Conservation (phyloP, 495 filamentous ascomycete genomes). For the Aspergillus haitiensis region DNA sequence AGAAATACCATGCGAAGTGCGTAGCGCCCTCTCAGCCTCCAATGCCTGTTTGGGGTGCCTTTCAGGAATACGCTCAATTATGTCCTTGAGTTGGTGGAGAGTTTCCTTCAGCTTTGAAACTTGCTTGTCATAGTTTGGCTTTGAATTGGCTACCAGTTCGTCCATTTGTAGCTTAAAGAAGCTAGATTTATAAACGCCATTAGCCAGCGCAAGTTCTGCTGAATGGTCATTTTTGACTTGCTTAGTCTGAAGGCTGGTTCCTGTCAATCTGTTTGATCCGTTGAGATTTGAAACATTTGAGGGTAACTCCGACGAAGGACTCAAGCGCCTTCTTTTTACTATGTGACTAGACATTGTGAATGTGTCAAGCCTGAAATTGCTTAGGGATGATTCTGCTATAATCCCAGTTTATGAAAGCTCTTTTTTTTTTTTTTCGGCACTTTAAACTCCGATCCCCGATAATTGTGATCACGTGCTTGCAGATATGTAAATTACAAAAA, state of each 20-base stretch:
- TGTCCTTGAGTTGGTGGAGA: conserved; percentile 67
- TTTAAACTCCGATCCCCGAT: conserved; percentile 20
- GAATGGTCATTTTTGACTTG: conserved; percentile 33
- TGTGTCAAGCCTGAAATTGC: neutral
- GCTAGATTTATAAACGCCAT: conserved; percentile 62
- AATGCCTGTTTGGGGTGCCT: conserved; percentile 55
- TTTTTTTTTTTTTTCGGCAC: conserved; percentile 13
- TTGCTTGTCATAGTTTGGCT: conserved; percentile 65
- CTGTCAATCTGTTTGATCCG: conserved; percentile 5
- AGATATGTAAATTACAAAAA: neutral
- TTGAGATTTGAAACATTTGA: conserved; percentile 7
- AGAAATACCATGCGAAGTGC: conserved; percentile 60
- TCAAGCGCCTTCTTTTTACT: conserved; percentile 42
- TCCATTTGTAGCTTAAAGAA: conserved; percentile 87
- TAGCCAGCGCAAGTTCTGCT: conserved; percentile 45
- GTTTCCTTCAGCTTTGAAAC: conserved; percentile 64
- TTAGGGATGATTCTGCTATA: neutral
- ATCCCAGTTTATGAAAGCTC: neutral
- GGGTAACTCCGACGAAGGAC: conserved; percentile 31
- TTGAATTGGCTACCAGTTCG: conserved; percentile 71
- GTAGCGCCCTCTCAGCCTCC: conserved; percentile 67
- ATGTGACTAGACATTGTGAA: conserved; percentile 36
- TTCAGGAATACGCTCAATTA: conserved; percentile 70
- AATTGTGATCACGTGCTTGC: conserved; percentile 1
- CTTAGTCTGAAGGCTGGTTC: conserved; percentile 15